These are phyloP conservation scores for Cryptosporidium bovis DNA, from an alignment of 169 alveolate genomes.

Conservation along the genomic window DNA sequence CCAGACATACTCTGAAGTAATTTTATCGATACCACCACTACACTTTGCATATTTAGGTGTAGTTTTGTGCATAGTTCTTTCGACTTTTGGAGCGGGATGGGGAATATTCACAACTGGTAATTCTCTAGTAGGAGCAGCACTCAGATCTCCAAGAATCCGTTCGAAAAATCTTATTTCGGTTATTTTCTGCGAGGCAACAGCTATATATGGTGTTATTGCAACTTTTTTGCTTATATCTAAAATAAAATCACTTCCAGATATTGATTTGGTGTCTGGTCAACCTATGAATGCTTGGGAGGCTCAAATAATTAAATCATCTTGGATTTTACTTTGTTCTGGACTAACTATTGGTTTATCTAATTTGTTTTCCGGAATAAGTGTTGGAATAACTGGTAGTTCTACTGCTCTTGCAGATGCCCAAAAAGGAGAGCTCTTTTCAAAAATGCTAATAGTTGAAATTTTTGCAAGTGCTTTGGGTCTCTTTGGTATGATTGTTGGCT, in stretches of 20 bases:
- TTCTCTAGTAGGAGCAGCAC: constrained; percentile 97
- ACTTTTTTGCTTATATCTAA: constrained; percentile 88
- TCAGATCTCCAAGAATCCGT: constrained; percentile 98
- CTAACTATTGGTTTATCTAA: constrained; percentile 99
- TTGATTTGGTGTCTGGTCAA: constrained; percentile 77
- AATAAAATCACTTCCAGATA: constrained; percentile 79
- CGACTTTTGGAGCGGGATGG: constrained; percentile 97
- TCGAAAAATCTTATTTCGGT: constrained; percentile 98
- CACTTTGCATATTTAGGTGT: constrained; percentile 90
- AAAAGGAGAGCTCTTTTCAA: constrained; percentile 97
- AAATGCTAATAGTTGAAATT: constrained; percentile 98
- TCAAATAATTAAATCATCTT: constrained; percentile 89
- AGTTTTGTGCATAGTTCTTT: constrained; percentile 90
- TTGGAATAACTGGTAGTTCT: constrained; percentile 99
- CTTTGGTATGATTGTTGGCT: constrained; percentile 94
- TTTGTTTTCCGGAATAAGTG: constrained; percentile 97
- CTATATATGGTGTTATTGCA: constrained; percentile 95
- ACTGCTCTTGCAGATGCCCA: constrained; percentile 99
- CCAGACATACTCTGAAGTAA: constrained; percentile 56
- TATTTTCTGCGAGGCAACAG: constrained; percentile 99
- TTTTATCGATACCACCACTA: constrained; percentile 59
- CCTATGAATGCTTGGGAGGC: constrained; percentile 79
- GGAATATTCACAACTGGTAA: constrained; percentile 99
- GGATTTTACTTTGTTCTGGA: constrained; percentile 97
- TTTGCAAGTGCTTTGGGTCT: constrained; percentile 99